These are phyloP conservation scores for Astrephomene gubernaculifera DNA, from an alignment of 139 green algal genomes.

Conservation along the genomic window DNA sequence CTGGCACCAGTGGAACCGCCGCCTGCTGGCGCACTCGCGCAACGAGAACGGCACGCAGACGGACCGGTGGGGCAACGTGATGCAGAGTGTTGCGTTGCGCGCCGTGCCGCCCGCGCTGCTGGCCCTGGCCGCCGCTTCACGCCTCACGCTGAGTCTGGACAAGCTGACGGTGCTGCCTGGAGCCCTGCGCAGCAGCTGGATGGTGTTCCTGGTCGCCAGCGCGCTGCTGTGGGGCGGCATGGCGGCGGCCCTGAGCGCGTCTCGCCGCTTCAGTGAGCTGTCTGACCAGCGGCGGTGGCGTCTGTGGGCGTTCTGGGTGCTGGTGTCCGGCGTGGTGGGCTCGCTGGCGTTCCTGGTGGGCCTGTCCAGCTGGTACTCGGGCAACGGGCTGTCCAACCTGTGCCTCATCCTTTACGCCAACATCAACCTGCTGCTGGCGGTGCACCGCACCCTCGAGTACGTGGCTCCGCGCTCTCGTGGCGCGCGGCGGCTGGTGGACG, in stretches of 20 bases:
- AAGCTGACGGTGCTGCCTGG: background rate
- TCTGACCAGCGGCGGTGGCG: conserved; percentile 24
- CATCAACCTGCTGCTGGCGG: conserved; percentile 37
- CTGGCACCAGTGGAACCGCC: conserved; percentile 58
- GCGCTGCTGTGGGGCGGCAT: conserved; percentile 33
- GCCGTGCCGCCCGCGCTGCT: conserved; percentile 39
- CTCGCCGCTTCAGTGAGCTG: background rate
- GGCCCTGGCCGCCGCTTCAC: conserved; percentile 42
- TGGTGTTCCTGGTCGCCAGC: conserved; percentile 23
- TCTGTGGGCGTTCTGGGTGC: conserved; percentile 44
- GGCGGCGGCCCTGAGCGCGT: background rate
- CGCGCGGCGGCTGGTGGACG: conserved; percentile 45
- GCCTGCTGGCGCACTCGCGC: conserved; percentile 49
- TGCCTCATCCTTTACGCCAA: conserved; percentile 56
- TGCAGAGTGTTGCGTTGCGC: conserved; percentile 11
- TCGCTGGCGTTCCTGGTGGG: conserved; percentile 38
- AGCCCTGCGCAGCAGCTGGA: background rate
- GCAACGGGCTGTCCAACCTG: conserved; percentile 49
- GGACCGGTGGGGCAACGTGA: conserved; percentile 39
- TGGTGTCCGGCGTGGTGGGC: background rate
- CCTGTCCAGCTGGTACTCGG: conserved; percentile 25
- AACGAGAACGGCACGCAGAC: conserved; percentile 49
- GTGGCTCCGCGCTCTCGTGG: background rate
- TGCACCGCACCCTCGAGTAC: conserved; percentile 22
- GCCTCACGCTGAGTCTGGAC: conserved; percentile 13